phyloP scores from a whole-genome alignment of 257 asterid species.

The Sherardia arvensis region DNA sequence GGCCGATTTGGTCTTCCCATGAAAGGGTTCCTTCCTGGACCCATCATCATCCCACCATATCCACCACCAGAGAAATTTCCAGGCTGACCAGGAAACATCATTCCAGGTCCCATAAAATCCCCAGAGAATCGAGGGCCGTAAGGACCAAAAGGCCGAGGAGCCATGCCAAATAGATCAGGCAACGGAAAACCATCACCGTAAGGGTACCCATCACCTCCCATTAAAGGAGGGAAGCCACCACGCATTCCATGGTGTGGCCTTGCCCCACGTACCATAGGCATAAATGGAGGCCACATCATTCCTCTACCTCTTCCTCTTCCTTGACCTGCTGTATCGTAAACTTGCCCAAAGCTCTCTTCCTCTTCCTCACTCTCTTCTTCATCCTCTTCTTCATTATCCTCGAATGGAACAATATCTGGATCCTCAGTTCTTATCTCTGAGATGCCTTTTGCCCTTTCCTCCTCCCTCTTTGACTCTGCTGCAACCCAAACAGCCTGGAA shows the following conservation, averaged over 20 bases:
- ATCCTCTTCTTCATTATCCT: conserved; percentile 87
- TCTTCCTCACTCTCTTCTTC: conserved; percentile 87
- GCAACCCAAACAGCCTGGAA: conserved; percentile 58
- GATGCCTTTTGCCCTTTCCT: conserved; percentile 80
- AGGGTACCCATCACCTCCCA: conserved; percentile 75
- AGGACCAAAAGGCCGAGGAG: conserved; percentile 66
- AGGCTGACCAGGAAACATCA: conserved; percentile 72
- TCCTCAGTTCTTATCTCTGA: conserved; percentile 50
- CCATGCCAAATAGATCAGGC: conserved; percentile 74
- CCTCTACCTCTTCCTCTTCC: conserved; percentile 91
- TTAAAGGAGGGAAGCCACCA: conserved; percentile 66
- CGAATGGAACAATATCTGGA: conserved; percentile 79
- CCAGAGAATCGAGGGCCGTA: conserved; percentile 77
- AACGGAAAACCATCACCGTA: conserved; percentile 70
- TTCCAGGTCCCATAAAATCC: conserved; percentile 51
- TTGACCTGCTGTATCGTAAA: conserved; percentile 32
- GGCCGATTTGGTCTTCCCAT: conserved; percentile 55
- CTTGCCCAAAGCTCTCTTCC: conserved; percentile 51
- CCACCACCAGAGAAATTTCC: conserved; percentile 40
- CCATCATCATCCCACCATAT: conserved; percentile 84
- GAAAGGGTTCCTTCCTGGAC: conserved; percentile 72
- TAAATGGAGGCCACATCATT: conserved; percentile 80
- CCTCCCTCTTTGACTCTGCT: conserved; percentile 77
- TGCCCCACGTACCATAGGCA: conserved; percentile 61
- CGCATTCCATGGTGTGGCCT: conserved; percentile 63